Evolutionary conservation across 1,139 yeast species (phyloP), one percentile per base, ranked within the genome.

Genomic region (Wickerhamomyces sp.): DNA sequence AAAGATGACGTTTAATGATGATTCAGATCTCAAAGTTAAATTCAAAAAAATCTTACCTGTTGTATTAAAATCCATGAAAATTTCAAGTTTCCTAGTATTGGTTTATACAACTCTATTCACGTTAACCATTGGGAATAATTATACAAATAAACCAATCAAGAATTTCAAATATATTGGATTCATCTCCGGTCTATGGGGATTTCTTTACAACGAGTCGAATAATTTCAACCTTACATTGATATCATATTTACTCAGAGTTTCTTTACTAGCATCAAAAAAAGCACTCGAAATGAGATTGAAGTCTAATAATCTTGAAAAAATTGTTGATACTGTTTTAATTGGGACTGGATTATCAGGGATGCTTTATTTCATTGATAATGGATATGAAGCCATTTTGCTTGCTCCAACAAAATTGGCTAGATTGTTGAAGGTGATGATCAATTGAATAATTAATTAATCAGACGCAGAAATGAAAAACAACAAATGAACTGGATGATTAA

Each of bases 121-220:
- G 6, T 23, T 49, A 7, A 41, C 47, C 2, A 10, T 39, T 0
- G 27, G 37, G 15, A 46, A 32, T 26, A 39, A 31, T n/a, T 33
- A 37, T 23, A 29, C 40, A 9, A 35, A 18, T 13, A n/a, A 42
- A 8, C 40, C 37, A 23, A 39, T 41, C 11, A 41, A 43, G 9
- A 34, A 42, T 9, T 42, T 34, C 10, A 45, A 45, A 29, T 6
- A 31, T 1, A 49, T 51, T 26, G 54, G 54, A 8, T 36, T 37
- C 10, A 10, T 49, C 2, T 41, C 51, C 18, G 47, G 52, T 4
- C 18, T 49, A 10, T 51, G 54, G 54, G 41, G 43, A 4, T 4
- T 29, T 2, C 27, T 45, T 6, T 43, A 35, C 13, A 36, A 37
- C 4, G 13, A 9, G 10, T 29, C 31, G 23, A 18, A 18, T 29